Conservation (phyloP, 805 yeast species). For the Saccharomycopsis selenospora region DNA sequence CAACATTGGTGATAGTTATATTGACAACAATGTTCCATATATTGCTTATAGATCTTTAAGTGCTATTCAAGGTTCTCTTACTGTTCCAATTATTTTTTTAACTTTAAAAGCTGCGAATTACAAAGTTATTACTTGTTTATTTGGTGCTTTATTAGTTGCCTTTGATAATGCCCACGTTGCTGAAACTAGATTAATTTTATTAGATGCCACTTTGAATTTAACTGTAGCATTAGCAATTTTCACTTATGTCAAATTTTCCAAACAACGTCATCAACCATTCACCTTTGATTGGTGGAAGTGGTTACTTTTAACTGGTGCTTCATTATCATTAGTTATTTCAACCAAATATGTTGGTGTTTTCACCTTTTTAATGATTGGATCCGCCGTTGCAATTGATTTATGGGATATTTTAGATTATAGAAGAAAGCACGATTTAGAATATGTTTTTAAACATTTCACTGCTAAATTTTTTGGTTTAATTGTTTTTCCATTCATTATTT, state of each 20-base stretch:
- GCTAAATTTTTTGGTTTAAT: slow-evolving; percentile 69
- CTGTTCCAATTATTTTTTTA: slow-evolving; percentile 75
- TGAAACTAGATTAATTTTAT: slow-evolving; percentile 82
- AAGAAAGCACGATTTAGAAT: slow-evolving; percentile 47
- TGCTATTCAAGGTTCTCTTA: slow-evolving; percentile 74
- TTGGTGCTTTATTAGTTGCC: slow-evolving; percentile 68
- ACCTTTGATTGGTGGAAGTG: slow-evolving; percentile 76
- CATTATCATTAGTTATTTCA: slow-evolving; percentile 85
- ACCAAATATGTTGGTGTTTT: slow-evolving; percentile 95
- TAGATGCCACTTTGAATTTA: slow-evolving; percentile 83
- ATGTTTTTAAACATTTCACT: slow-evolving; percentile 59
- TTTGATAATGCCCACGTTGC: slow-evolving; percentile 87
- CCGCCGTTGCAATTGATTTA: slow-evolving; percentile 76
- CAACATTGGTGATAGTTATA: slow-evolving; percentile 76
- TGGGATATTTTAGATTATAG: slow-evolving; percentile 79
- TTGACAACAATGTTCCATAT: slow-evolving; percentile 75
- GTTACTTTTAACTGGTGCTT: slow-evolving; percentile 76
- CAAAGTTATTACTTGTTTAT: slow-evolving; percentile 67
- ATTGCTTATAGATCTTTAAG: slow-evolving; percentile 72
- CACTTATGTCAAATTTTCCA: slow-evolving; percentile 72
- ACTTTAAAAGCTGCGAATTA: slow-evolving; percentile 83
- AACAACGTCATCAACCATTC: slow-evolving; percentile 61
- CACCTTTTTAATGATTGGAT: slow-evolving; percentile 82
- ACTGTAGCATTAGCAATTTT: slow-evolving; percentile 77
- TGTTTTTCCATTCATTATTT: slow-evolving; percentile 72